phyloP scores from a whole-genome alignment of 306 rosid species.

The Citrullus colocynthis region DNA sequence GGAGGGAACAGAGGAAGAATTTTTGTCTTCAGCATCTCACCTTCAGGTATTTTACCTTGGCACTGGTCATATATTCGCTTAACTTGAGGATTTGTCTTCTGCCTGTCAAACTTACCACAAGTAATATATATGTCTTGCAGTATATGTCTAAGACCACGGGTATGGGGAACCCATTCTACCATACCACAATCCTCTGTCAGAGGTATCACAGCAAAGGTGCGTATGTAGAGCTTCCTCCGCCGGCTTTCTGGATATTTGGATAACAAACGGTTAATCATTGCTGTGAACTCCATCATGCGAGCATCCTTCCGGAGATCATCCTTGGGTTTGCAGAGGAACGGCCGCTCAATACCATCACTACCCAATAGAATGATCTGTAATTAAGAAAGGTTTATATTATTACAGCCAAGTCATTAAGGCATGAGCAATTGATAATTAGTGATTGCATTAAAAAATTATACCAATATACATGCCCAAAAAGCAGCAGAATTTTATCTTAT shows the following conservation, averaged over 20 bases:
- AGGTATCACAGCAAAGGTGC: conserved; percentile 92
- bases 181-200: conserved; percentile 97
- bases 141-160: conserved; percentile 85
- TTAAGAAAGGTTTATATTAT: neutral
- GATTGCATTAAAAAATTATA: neutral
- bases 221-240: conserved; percentile 84
- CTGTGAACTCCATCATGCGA: conserved; percentile 99
- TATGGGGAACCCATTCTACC: conserved; percentile 97
- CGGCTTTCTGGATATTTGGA: conserved; percentile 96
- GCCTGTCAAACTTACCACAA: conserved; percentile 78
- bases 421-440: neutral
- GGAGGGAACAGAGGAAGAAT: conserved; percentile 98
- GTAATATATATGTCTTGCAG: conserved; percentile 79
- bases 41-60: conserved; percentile 77
- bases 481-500: neutral
- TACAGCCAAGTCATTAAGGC: neutral
- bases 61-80: conserved; percentile 83
- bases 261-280: conserved; percentile 76
- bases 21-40: conserved; percentile 65
- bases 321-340: conserved; percentile 93
- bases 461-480: neutral
- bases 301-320: conserved; percentile 98
- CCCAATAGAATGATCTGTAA: conserved; percentile 80
- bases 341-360: conserved; percentile 81
- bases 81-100: conserved; percentile 75